phyloP scores from a whole-genome alignment of 768 basidiomycete species.

The Coprinopsis marcescibilis region DNA sequence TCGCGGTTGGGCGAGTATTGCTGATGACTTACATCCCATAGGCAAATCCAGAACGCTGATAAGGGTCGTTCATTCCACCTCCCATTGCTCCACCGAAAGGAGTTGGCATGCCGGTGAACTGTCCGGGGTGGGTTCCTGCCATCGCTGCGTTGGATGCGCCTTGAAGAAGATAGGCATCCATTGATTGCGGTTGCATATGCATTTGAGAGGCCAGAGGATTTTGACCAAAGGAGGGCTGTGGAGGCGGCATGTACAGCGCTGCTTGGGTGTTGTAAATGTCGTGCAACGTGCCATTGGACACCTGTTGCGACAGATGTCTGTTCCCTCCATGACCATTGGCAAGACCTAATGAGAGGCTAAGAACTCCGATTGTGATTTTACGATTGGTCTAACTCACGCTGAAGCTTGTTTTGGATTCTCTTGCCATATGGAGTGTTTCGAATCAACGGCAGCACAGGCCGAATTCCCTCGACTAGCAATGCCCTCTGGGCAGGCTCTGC shows the following conservation, averaged over 20 bases:
- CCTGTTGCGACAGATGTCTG: slow-evolving; percentile 52
- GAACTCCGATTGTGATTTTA: slow-evolving; percentile 46
- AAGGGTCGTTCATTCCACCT: slow-evolving; percentile 61
- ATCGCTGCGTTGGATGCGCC: slow-evolving; percentile 60
- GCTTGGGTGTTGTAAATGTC: slow-evolving; percentile 65
- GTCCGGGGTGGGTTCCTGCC: slow-evolving; percentile 51
- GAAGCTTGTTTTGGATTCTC: slow-evolving; percentile 97
- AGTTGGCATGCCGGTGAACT: slow-evolving; percentile 49
- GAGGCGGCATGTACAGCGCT: slow-evolving; percentile 54
- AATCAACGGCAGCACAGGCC: slow-evolving; percentile 96
- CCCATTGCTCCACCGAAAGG: slow-evolving; percentile 53
- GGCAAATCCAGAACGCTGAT: slow-evolving; percentile 67
- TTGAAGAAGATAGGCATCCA: slow-evolving; percentile 80
- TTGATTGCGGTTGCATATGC: slow-evolving; percentile 66
- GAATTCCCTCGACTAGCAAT: slow-evolving; percentile 92
- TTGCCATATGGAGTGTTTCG: slow-evolving; percentile 99
- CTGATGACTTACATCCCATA: slow-evolving; percentile 66
- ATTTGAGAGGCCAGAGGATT: slow-evolving; percentile 48
- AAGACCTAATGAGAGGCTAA: slow-evolving; percentile 54
- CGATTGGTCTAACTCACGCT: slow-evolving; percentile 83
- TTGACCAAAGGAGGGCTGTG: slow-evolving; percentile 53
- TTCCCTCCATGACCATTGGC: slow-evolving; percentile 35
- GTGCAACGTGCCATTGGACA: slow-evolving; percentile 51
- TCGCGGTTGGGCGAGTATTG: slow-evolving; percentile 18
- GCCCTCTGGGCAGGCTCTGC: slow-evolving; percentile 92